Evolutionary conservation across 177 flowering plant species (phyloP).

Genomic region (Vitis hybrid): DNA sequence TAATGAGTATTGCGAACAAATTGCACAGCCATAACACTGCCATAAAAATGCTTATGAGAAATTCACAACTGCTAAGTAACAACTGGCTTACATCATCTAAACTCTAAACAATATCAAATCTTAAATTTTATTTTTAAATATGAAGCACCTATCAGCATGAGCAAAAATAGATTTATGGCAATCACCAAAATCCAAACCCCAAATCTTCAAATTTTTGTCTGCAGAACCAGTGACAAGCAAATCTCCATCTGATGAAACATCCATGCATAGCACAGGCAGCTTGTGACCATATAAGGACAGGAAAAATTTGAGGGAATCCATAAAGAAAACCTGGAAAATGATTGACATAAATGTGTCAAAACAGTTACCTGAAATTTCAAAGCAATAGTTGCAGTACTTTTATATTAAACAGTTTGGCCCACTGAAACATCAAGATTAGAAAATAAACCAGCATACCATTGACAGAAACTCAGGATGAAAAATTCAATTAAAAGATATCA

Average conservation of each 20-base stretch:
- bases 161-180: conserved; percentile 97
- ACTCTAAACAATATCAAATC: background rate
- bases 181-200: conserved; percentile 99
- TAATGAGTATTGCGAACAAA: conserved; percentile 93
- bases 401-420: background rate
- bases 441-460: background rate
- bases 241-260: conserved; percentile 91
- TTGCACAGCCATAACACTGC: conserved; percentile 87
- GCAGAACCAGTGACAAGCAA: conserved; percentile 87
- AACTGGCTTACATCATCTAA: background rate
- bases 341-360: conserved; percentile 1
- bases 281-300: conserved; percentile 87
- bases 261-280: conserved; percentile 88
- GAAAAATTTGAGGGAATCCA: conserved; percentile 78
- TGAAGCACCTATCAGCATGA: conserved; percentile 76
- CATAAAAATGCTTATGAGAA: conserved; percentile 16
- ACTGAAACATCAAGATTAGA: background rate
- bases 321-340: conserved; percentile 63
- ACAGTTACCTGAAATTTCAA: background rate
- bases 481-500: background rate
- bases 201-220: conserved; percentile 93
- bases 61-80: conserved; percentile 9
- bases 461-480: conserved; percentile 2
- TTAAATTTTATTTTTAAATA: background rate
- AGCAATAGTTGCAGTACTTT: background rate